Evolutionary conservation across 176 grass and related monocot species (phyloP), one percentile per base, ranked within the genome.

Genomic region (Hordeum vulgare): DNA sequence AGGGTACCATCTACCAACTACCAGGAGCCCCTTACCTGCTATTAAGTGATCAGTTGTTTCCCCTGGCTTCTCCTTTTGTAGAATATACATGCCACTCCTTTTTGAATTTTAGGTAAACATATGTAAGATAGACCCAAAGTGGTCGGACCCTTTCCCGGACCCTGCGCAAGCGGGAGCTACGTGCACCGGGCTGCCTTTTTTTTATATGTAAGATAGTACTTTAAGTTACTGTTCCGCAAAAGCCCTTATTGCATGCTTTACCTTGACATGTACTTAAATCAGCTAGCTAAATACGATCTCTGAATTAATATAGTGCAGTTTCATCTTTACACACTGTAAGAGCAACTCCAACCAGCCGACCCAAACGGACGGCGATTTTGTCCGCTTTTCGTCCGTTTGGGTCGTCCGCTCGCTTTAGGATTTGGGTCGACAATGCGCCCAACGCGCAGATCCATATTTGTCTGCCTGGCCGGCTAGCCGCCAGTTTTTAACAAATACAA

Each of bases 11-110:
- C 53, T 72, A 34, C 42, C 18, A 25, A 73, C 41, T 40, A 62
- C 18, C 8, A 47, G 18, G 40, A 45, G 61, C 10, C 31, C 34
- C 5, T 57, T 60, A 77, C 57, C 53, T 89, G 62, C 56, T 71
- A 72, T 61, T 71, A 39, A 85, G 40, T 40, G 29, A 61, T 67
- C 29, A 40, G 8, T 82, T 85, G 21, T 85, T 75, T 42, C 79
- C 75, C 60, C 57, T 53, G 42, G 42, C 33, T 76, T 88, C 66
- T 88, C 25, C 34, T 80, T 86, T 88, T 59, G 76, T 20, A 81
- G 45, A 57, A 60, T 68, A 75, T 59, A 65, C 51, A 61, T 13
- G 25, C 13, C 8, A 60, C 71, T 59, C 56, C 71, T 3, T 70
- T 82, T 72, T 64, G 29, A 65, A 14, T 24, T 72, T 82, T 64